Evolutionary conservation across 768 basidiomycete species (phyloP), one percentile per base, ranked within the genome.

Genomic region (Coprinellus aureogranulatus): DNA sequence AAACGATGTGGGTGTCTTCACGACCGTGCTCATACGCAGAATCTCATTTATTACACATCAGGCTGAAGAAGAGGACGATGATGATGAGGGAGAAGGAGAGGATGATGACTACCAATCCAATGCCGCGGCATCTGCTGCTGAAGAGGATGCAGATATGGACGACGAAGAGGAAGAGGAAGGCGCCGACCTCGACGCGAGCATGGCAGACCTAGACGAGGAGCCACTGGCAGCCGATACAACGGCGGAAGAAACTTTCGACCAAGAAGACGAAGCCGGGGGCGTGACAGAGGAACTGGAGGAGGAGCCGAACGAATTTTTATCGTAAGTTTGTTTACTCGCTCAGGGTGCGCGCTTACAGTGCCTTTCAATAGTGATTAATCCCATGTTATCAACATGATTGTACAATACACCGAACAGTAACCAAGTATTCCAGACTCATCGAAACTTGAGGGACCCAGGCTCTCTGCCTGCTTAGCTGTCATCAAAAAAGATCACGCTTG

Each of bases 151-250:
- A 10, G 57, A 80, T 68, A 78, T 78, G 4, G 80, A 81, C 31
- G 79, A 81, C 34, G 82, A 83, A 9, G 82, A 82, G 59, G 77
- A 78, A 41, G 77, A 77, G 54, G 76, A 82, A 62, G 66, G 68
- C 10, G 76, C 75, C 42, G 83, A 85, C 62, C 73, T 89, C 42
- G 87, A 88, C 67, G 81, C 80, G n/a, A 82, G 79, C 58, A 82
- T 89, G 76, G 80, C 87, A 62, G 77, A 83, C 57, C 65, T 82
- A 31, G 73, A 84, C 63, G 79, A 82, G 16, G 72, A 79, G 12
- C 68, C 49, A 75, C 14, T 72, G 77, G 28, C 70, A 18, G 41
- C 71, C 46, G 81, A 84, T 14, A 68, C 73, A 1, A 75, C 72
- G 61, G 73, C 72, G 61, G 73, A 79, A 62, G 68, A 79, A 64